Evolutionary conservation across 2,329 filamentous ascomycete genomes (phyloP), one percentile per base, ranked within the genome.

Genomic region (Calonectria honghensis): DNA sequence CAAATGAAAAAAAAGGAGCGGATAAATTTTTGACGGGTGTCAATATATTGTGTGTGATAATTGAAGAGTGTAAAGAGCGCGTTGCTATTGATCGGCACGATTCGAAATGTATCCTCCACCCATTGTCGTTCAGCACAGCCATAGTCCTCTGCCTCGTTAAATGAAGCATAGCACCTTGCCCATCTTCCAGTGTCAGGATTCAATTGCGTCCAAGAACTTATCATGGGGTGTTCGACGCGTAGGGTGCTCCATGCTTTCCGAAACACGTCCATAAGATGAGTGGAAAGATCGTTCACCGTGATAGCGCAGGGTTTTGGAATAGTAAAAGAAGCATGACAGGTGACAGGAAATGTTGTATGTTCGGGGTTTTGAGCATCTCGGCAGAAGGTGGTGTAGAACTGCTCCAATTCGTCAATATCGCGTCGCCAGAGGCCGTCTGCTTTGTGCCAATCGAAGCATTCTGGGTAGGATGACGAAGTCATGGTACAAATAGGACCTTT

Each of bases 351-450:
- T 41, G 57, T 39, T 4, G 68, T 32, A 6, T 27, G 11, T 6
- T 41, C 24, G 6, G 57, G 20, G 41, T 54, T n/a, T 2, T 54
- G 32, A 6, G 45, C 54, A 2, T 35, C 20, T 2, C 57, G 57
- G 14, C 68, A 70, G n/a, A 64, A 64, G 2, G 45, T 61, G 24
- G 45, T 59, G 45, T 64, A 64, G 68, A 70, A 70, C 24, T 18
- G 41, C 32, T 70, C 68, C 24, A 35, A 14, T 31, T 70, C 67
- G 32, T 70, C 67, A 51, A 63, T 70, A 18, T 39, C 41, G 10
- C 67, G 67, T n/a, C 54, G 41, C 68, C 57, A 64, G 20, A 64
- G 57, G 24, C 48, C 59, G 35, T 57, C 51, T 7, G 20, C 3
- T 32, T 54, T 51, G 54, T 9, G 57, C 35, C 32, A 41, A 4